phyloP scores from a whole-genome alignment of 2,329 filamentous ascomycete genomes.

The Plectosphaerella cucumerina region DNA sequence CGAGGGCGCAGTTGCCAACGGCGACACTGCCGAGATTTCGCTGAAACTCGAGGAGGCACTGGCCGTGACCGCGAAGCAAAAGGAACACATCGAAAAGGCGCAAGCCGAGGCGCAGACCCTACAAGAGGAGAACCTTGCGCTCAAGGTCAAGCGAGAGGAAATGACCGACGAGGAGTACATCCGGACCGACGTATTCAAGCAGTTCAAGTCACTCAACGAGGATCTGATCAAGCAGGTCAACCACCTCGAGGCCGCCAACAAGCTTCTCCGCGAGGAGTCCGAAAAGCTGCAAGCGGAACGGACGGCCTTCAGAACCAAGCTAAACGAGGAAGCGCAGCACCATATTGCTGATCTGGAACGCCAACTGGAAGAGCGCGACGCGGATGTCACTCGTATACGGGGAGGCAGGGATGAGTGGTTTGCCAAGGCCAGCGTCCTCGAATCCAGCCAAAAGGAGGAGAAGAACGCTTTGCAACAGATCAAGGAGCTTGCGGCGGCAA shows the following conservation, averaged over 20 bases:
- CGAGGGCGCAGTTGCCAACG: constrained; percentile 49
- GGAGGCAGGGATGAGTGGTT: constrained; percentile 79
- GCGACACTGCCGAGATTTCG: constrained; percentile 63
- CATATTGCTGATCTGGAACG: constrained; percentile 75
- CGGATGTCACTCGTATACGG: constrained; percentile 81
- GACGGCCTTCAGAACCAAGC: constrained; percentile 71
- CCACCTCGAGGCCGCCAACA: constrained; percentile 83
- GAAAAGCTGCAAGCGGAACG: constrained; percentile 83
- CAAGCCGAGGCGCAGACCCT: constrained; percentile 71
- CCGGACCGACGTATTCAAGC: constrained; percentile 89
- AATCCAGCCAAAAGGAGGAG: constrained; percentile 74
- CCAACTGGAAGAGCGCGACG: constrained; percentile 74
- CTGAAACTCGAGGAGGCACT: constrained; percentile 72
- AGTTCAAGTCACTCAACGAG: constrained; percentile 83
- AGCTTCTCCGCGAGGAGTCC: constrained; percentile 77
- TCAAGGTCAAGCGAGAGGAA: constrained; percentile 64
- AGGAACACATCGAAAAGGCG: constrained; percentile 79
- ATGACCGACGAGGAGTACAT: constrained; percentile 91
- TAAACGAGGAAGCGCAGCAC: constrained; percentile 75
- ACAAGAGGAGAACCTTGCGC: constrained; percentile 72
- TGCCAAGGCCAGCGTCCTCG: constrained; percentile 76
- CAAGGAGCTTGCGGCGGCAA: constrained; percentile 74
- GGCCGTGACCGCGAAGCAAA: constrained; percentile 75
- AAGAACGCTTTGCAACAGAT: constrained; percentile 66
- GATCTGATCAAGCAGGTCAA: constrained; percentile 91